phyloP scores from a whole-genome alignment of 2,329 filamentous ascomycete genomes.

The Clonostachys sp. region DNA sequence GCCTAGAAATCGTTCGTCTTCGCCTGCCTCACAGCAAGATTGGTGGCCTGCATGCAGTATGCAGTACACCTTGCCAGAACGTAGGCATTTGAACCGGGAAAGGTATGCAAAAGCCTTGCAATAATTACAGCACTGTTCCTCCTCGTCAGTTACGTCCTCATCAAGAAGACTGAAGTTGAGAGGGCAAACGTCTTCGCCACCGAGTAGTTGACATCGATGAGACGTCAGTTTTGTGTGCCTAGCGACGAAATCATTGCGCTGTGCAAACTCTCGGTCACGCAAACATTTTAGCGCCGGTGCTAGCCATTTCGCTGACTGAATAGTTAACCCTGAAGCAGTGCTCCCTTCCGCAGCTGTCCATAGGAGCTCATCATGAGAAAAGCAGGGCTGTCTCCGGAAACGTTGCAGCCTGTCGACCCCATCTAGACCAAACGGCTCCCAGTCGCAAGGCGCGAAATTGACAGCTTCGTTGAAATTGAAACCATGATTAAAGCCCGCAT shows the following conservation, averaged over 20 bases:
- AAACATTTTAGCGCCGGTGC: constrained; percentile 81
- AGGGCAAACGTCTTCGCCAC: constrained; percentile 46
- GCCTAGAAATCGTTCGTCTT: constrained; percentile 64
- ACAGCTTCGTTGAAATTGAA: constrained; percentile 99
- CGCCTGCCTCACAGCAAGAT: constrained; percentile 71
- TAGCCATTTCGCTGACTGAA: constrained; percentile 93
- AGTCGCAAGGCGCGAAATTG: constrained; percentile 92
- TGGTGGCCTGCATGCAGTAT: constrained; percentile 75
- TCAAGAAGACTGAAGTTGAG: constrained; percentile 64
- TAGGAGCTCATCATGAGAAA: constrained; percentile 92
- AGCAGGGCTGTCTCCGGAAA: constrained; percentile 90
- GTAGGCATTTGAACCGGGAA: constrained; percentile 82
- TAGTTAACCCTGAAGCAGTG: constrained; percentile 57
- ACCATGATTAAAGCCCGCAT: constrained; percentile 96
- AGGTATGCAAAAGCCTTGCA: constrained; percentile 93
- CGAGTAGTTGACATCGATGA: constrained; percentile 44
- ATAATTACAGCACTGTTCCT: constrained; percentile 87
- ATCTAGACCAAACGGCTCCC: constrained; percentile 86
- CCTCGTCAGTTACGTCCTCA: constrained; percentile 78
- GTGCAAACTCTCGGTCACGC: constrained; percentile 64
- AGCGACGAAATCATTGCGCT: constrained; percentile 63
- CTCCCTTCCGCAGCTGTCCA: constrained; percentile 84
- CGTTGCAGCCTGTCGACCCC: constrained; percentile 83
- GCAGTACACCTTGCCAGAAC: constrained; percentile 77
- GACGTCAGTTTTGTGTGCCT: constrained; percentile 53